phyloP scores from a whole-genome alignment of 2,329 filamentous ascomycete genomes.

The Periconia digitata region DNA sequence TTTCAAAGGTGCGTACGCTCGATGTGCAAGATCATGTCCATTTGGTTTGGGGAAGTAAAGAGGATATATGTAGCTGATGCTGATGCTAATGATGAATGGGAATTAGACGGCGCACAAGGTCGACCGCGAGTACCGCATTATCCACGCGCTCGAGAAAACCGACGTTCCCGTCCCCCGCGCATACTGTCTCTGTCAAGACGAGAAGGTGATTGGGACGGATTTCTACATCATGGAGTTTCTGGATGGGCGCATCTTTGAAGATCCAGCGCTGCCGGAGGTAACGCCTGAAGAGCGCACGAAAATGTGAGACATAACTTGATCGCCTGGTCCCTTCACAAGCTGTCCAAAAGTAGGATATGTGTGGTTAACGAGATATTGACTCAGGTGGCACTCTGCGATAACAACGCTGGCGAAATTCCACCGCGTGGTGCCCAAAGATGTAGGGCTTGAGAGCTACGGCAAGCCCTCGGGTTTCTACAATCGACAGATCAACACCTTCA shows the following conservation, averaged over 20 bases:
- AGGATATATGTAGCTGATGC: not conserved
- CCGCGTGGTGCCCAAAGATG: slow-evolving; percentile 64
- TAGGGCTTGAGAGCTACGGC: slow-evolving; percentile 74
- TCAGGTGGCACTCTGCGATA: slow-evolving; percentile 81
- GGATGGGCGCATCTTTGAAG: slow-evolving; percentile 89
- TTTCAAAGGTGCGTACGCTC: slow-evolving; percentile 56
- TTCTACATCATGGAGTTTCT: slow-evolving; percentile 99
- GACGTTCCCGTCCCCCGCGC: slow-evolving; percentile 84
- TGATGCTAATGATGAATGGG: not conserved
- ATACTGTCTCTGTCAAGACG: slow-evolving; percentile 84
- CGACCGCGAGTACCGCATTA: slow-evolving; percentile 90
- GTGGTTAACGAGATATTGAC: slow-evolving; percentile 1
- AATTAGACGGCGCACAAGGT: slow-evolving; percentile 85
- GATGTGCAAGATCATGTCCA: too few relatives aligned
- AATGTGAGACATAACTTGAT: slow-evolving; percentile 61
- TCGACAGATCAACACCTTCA: slow-evolving; percentile 83
- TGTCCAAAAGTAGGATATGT: not conserved
- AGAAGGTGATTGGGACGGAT: slow-evolving; percentile 76
- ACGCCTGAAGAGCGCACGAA: slow-evolving; percentile 67
- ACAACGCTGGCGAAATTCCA: slow-evolving; percentile 85
- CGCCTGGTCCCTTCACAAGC: too few relatives aligned
- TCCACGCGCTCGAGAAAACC: slow-evolving; percentile 76
- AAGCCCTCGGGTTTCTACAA: slow-evolving; percentile 76
- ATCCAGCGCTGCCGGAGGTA: slow-evolving; percentile 77
- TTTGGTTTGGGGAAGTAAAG: too few relatives aligned